Conservation (phyloP, 1,284 basidiomycete species). For the Laetiporus sulphureus region DNA sequence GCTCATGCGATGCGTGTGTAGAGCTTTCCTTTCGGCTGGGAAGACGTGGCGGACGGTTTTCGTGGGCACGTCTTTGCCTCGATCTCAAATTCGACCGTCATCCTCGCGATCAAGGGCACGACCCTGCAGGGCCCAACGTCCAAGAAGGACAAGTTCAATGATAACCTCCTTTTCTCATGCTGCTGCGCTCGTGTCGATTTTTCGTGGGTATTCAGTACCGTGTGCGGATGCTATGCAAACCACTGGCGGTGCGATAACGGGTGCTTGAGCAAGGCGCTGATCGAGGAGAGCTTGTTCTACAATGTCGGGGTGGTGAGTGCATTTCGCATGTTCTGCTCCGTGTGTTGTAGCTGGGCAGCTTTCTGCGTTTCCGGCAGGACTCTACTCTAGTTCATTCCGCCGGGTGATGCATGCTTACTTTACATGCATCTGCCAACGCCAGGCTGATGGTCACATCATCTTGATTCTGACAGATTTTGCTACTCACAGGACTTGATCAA, state of each 20-base stretch:
- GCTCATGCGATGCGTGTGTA: slow-evolving; percentile 22
- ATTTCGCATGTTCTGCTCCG: too few species aligned
- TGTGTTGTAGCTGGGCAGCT: too few species aligned
- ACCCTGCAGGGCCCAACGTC: slow-evolving; percentile 77
- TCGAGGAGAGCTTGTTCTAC: slow-evolving; percentile 91
- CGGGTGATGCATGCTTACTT: too few species aligned
- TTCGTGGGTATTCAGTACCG: slow-evolving; percentile 74
- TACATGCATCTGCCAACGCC: too few species aligned
- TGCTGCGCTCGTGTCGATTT: slow-evolving; percentile 93
- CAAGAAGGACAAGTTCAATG: slow-evolving; percentile 93
- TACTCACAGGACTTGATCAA: slow-evolving; percentile 60
- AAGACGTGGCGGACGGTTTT: slow-evolving; percentile 73
- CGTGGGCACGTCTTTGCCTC: slow-evolving; percentile 88
- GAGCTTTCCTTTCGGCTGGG: slow-evolving; percentile 93
- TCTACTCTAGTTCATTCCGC: too few species aligned
- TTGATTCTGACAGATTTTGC: too few species aligned
- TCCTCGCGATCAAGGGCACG: slow-evolving; percentile 95
- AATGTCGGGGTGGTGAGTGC: slow-evolving; percentile 69
- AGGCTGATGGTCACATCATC: too few species aligned
- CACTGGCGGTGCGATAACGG: slow-evolving; percentile 73
- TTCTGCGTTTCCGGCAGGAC: too few species aligned
- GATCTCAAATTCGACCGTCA: slow-evolving; percentile 74
- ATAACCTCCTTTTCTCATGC: slow-evolving; percentile 95
- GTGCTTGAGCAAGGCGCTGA: slow-evolving; percentile 80
- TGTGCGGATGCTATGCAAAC: slow-evolving; percentile 85